Base-by-base conservation (phyloP, 495 filamentous ascomycete genomes). In the Hypoxylon fragiforme region DNA sequence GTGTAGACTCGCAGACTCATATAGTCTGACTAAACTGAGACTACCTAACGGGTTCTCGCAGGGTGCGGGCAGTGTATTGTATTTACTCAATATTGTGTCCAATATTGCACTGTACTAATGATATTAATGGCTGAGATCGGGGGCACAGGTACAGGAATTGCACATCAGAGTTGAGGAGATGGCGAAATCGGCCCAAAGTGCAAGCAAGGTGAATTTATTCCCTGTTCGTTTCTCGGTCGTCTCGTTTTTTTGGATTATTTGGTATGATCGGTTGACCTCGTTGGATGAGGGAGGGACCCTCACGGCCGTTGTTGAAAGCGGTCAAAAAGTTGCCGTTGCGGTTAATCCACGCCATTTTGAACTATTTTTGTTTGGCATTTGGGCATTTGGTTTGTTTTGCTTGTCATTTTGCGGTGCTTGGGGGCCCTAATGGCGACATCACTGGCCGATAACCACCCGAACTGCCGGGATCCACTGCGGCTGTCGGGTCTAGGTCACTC, bases 161-260 rank as follows among this genome's bases (percentile, higher is more conserved):
- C 51, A 55, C 36, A 37, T 47, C 24, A 52, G n/a, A 26, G 41
- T 43, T 16, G n/a, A 51, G 20, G 11, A 34, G 36, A 62, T 62
- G 58, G 58, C 58, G 58, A 62, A 56, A 62, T 62, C 58, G 58
- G 58, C 52, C 24, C 38, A 56, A 16, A 6, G 12, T 44, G 45
- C 35, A 45, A 43, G 51, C 19, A n/a, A n/a, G n/a, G n/a, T n/a
- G n/a, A n/a, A n/a, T n/a, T n/a, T n/a, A n/a, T n/a, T n/a, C 21
- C 21, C 45, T 37, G 31, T 28, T 28, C 9, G 24, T 57, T 13
- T 28, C 26, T n/a, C 15, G 15, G 14, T 43, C 48, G 34, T 24
- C 19, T 48, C 34, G n/a, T n/a, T n/a, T n/a, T n/a, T n/a, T n/a
- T n/a, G n/a, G n/a, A n/a, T n/a, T n/a, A n/a, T n/a, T n/a, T n/a